Evolutionary conservation across 2,329 filamentous ascomycete species (phyloP), one percentile per base, ranked within the genome.

Genomic region (Pleomassaria siparia): DNA sequence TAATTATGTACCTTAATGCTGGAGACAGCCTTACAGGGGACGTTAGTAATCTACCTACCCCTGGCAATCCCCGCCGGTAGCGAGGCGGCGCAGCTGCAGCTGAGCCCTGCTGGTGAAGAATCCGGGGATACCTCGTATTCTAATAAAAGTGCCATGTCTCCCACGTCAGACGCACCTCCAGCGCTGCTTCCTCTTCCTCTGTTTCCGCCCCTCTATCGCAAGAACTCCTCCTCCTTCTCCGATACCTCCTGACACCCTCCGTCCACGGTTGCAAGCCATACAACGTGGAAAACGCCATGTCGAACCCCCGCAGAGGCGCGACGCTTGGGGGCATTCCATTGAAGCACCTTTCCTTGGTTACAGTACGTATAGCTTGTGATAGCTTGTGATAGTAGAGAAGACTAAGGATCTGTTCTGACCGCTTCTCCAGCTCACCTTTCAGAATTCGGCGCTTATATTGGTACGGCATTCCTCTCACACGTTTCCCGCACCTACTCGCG

Each of bases 371-470:
- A 11, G n/a, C 11, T 6, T 37, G 8, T n/a, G 18, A 20, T 15
- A 40, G 24, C 36, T 40, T n/a, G n/a, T 25, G 15, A 33, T 10
- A 11, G 8, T 7, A 12, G 20, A 18, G 9, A n/a, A 35, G 4
- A 6, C 16, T 18, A 4, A 18, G 12, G 29, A 13, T 12, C 9
- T 20, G 9, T 3, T 5, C 32, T 71, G 35, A 71, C 49, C 3
- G 16, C 44, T 37, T 32, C 2, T 43, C 33, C 63, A 91, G 88
- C 80, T 92, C 63, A 89, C 85, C 22, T 83, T 89, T 54, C 86
- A 91, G 75, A 91, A 91, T 67, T 90, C 87, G 7, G 86, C 84
- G 21, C 77, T 91, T 51, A 90, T 90, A 51, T 75, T 92, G 57
- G 84, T 87, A 75, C 54, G 63, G 57, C 57, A 73, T 69, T 30